phyloP scores from a whole-genome alignment of 148 eudicot genomes.

The Arctostaphylos glauca region DNA sequence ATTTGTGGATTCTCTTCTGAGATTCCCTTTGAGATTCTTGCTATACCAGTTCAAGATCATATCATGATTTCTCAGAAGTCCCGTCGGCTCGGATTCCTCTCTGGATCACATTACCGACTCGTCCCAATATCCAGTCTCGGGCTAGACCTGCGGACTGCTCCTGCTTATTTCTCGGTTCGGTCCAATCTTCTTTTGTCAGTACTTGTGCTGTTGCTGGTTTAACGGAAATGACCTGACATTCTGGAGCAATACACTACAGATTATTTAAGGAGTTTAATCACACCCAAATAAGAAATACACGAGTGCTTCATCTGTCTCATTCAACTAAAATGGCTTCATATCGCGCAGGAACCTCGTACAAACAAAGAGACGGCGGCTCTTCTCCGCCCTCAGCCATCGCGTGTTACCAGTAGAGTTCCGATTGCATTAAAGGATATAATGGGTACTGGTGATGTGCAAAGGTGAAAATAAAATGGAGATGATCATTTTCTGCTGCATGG shows the following conservation, averaged over 20 bases:
- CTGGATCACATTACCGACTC: too few species aligned
- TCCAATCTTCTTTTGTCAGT: not conserved
- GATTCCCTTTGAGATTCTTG: too few species aligned
- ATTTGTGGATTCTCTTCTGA: too few species aligned
- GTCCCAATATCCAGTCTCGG: too few species aligned
- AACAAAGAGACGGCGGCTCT: slow-evolving; percentile 43
- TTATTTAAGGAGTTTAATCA: not conserved
- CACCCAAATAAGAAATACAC: too few species aligned
- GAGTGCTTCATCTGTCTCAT: not conserved
- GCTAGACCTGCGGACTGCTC: too few species aligned
- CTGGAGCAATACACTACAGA: not conserved
- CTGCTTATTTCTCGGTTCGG: not conserved
- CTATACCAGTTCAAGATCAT: too few species aligned
- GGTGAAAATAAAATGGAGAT: slow-evolving; percentile 3
- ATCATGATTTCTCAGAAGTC: too few species aligned
- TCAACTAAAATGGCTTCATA: not conserved
- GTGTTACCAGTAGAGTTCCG: slow-evolving; percentile 20
- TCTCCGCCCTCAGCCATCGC: slow-evolving; percentile 16
- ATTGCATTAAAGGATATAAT: slow-evolving; percentile 13
- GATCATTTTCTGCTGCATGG: slow-evolving; percentile 13
- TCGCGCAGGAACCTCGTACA: slow-evolving; percentile 47
- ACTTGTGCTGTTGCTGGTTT: not conserved
- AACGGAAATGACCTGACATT: too few species aligned
- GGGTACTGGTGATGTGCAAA: slow-evolving; percentile 19
- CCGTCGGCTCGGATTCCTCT: too few species aligned